A percentile compares a stretch with the other conserved stretches of the same genome.
These are phyloP conservation scores for Cryptococcus depauperatus DNA, from an alignment of 1,284 basidiomycete species.

Conservation along the genomic window DNA sequence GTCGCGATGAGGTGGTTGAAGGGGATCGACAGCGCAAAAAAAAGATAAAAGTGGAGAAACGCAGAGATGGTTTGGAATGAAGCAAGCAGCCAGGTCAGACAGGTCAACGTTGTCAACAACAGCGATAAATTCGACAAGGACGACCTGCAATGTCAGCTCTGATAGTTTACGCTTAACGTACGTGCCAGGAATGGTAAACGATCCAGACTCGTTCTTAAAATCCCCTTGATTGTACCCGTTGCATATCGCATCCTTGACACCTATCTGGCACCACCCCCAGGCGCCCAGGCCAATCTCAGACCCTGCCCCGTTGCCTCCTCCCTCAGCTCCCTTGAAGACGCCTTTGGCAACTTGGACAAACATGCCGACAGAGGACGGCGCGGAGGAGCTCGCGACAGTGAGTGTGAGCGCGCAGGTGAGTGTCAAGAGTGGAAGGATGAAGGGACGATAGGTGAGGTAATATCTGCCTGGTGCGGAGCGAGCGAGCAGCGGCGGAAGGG, in stretches of 20 bases:
- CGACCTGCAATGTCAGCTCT: constrained; percentile 8
- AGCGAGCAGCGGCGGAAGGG: not conserved
- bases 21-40: constrained; percentile 29
- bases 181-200: constrained; percentile 20
- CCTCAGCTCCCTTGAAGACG: constrained; percentile 10
- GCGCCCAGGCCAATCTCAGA: constrained; percentile 14
- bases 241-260: constrained; percentile 7
- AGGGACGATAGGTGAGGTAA: constrained; percentile 21
- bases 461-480: not conserved
- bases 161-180: constrained; percentile 8
- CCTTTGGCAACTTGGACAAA: constrained; percentile 15
- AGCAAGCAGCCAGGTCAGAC: constrained; percentile 22
- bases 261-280: constrained; percentile 26
- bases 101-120: constrained; percentile 17
- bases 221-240: constrained; percentile 14
- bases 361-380: constrained; percentile 3
- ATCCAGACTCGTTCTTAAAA: constrained; percentile 14
- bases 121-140: constrained; percentile 14
- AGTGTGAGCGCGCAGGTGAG: constrained; percentile 17
- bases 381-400: constrained; percentile 13
- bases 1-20: constrained; percentile 13
- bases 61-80: constrained; percentile 15
- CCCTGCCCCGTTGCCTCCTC: not conserved
- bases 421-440: constrained; percentile 14
- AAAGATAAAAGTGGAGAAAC: constrained; percentile 26